These are phyloP conservation scores for Xylaria sp. DNA, from an alignment of 2,329 filamentous ascomycete species.

Conservation along the genomic window DNA sequence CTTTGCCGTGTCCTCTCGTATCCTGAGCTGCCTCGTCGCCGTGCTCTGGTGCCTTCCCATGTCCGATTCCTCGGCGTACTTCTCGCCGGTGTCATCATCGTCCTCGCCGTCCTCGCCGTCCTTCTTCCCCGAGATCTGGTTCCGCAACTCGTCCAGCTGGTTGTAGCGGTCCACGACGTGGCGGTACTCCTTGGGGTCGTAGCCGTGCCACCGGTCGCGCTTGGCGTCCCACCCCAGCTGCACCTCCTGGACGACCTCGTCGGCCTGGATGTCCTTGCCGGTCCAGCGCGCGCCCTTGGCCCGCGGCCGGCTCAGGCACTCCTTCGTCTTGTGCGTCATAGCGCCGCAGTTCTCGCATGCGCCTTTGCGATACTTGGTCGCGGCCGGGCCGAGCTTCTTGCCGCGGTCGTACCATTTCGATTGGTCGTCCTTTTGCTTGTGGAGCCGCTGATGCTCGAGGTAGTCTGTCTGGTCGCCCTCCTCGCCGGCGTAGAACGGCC, in stretches of 20 bases:
- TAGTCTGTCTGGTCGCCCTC: slow-evolving; percentile 82
- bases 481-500: slow-evolving; percentile 89
- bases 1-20: slow-evolving; percentile 96
- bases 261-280: slow-evolving; percentile 89
- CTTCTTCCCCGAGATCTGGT: slow-evolving; percentile 47
- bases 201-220: slow-evolving; percentile 97
- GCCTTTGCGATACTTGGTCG: slow-evolving; percentile 96
- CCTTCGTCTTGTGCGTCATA: slow-evolving; percentile 94
- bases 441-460: slow-evolving; percentile 91
- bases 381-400: slow-evolving; percentile 79
- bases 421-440: slow-evolving; percentile 70
- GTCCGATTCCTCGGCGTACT: slow-evolving; percentile 92
- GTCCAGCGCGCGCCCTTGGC: slow-evolving; percentile 92
- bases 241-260: slow-evolving; percentile 84
- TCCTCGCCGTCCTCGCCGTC: slow-evolving; percentile 53
- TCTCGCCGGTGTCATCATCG: slow-evolving; percentile 63
- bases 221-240: slow-evolving; percentile 96
- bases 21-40: slow-evolving; percentile 83
- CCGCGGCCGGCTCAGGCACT: slow-evolving; percentile 85
- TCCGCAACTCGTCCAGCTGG: slow-evolving; percentile 76
- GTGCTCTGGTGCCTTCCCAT: slow-evolving; percentile 95
- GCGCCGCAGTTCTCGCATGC: slow-evolving; percentile 98
- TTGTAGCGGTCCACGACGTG: slow-evolving; percentile 89
- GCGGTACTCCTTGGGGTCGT: slow-evolving; percentile 83
- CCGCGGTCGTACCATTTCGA: slow-evolving; percentile 94